A percentile compares a stretch with the other conserved stretches of the same genome.
phyloP scores from a whole-genome alignment of 441 rosid genomes.

The Corymbia calophylla region DNA sequence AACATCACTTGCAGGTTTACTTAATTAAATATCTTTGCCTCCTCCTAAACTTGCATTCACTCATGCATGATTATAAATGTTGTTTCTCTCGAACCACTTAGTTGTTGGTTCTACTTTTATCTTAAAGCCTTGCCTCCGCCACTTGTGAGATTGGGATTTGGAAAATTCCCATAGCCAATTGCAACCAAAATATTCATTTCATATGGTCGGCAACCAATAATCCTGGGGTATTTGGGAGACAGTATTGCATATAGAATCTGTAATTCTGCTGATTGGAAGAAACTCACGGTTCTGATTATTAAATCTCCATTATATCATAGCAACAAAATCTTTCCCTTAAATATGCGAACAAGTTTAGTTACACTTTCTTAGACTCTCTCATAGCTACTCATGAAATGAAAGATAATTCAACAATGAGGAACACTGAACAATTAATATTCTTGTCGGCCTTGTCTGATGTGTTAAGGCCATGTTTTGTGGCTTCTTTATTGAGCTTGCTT shows the following conservation, averaged over 20 bases:
- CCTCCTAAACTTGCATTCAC: background rate
- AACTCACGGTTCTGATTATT: background rate
- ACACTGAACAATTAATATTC: background rate
- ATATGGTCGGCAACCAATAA: background rate
- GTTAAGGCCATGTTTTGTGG: background rate
- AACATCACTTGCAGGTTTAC: conserved; percentile 92
- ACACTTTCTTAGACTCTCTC: background rate
- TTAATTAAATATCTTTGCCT: background rate
- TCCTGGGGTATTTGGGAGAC: background rate
- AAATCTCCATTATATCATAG: background rate
- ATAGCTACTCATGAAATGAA: background rate
- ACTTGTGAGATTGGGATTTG: background rate
- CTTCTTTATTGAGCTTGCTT: background rate
- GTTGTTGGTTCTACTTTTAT: background rate
- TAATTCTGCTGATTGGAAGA: background rate
- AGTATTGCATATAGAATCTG: background rate
- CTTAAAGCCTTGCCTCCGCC: background rate
- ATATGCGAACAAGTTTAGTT: background rate
- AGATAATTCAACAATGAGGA: background rate
- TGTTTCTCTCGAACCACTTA: background rate
- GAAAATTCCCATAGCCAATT: background rate
- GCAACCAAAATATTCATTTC: background rate
- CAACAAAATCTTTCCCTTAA: background rate
- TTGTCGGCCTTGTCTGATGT: background rate
- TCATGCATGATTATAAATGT: background rate